These are phyloP conservation scores for Xerocomellus chrysenteron DNA, from an alignment of 768 basidiomycete species.

Conservation along the genomic window DNA sequence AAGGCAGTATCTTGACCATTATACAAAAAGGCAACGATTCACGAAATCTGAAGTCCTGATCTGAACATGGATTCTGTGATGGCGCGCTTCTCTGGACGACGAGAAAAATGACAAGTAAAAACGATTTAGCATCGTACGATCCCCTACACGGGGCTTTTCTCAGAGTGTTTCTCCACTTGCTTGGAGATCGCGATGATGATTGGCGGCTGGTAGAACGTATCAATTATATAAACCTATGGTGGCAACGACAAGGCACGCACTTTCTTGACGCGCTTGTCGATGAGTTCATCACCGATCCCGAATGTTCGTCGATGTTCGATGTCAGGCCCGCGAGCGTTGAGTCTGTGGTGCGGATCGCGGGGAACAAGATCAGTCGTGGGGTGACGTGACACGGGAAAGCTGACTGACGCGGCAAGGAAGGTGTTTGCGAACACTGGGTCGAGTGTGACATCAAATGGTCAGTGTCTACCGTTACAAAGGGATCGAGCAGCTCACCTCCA, in stretches of 20 bases:
- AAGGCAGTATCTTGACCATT: neutral
- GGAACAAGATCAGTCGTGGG: neutral
- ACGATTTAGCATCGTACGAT: neutral
- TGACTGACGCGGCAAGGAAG: constrained; percentile 18
- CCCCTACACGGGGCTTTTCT: constrained; percentile 6
- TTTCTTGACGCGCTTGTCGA: constrained; percentile 1
- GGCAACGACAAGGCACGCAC: constrained; percentile 1
- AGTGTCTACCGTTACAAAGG: neutral
- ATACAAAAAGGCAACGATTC: neutral
- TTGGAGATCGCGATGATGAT: constrained; percentile 18
- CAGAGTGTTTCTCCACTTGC: constrained; percentile 1
- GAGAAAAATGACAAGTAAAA: neutral
- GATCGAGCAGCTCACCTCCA: constrained; percentile 8
- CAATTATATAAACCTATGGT: neutral
- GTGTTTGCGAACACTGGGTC: constrained; percentile 19
- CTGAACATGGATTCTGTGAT: neutral
- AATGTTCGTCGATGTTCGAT: constrained; percentile 12
- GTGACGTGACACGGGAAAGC: neutral
- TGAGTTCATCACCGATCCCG: constrained; percentile 1
- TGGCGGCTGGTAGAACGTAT: constrained; percentile 11
- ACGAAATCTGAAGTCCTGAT: neutral
- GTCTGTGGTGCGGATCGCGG: neutral
- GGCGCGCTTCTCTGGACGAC: neutral
- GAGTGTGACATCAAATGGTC: neutral
- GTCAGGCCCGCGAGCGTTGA: constrained; percentile 13